Base-by-base conservation (phyloP, 2,329 filamentous ascomycete genomes). In the Trichoderma guizhouense region DNA sequence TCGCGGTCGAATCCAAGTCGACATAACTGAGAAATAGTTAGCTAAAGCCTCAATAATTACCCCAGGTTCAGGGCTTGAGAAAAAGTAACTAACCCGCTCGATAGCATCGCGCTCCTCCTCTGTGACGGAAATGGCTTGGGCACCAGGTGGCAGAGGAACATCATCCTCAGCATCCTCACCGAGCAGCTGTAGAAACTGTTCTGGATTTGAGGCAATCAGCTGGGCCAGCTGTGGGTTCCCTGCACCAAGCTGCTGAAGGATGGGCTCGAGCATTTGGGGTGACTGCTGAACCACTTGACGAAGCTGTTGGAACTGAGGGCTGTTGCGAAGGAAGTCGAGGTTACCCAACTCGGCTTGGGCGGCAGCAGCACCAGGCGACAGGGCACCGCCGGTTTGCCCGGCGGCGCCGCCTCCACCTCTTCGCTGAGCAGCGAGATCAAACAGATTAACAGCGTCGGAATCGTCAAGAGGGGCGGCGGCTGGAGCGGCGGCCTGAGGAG, bases 51-150 rank as follows among this genome's bases (percentile, higher is more conserved):
- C 9, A 12, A 34, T 11, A 18, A 24, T 12, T 5, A 30, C 18
- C 36, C 9, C 55, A 43, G n/a, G 11, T 53, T 21, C 5, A n/a
- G 36, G 9, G 51, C 12, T n/a, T 7, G 2, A 12, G 32, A 26
- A 12, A 43, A 58, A n/a, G 18, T 30, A 7, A 75, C 82, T 83
- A 88, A 96, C 93, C 81, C 96, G 89, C 85, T 99, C 96, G 77
- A 99, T 99, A 28, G 96, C 96, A 81, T 97, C 95, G 72, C 95
- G 91, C 86, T 99, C 96, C 81, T 98, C 96, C 81, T 97, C 93
- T 0, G 96, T 98, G 43, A 99, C 95, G 66, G 90, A 90, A 76
- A 99, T 97, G 61, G 93, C 89, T 82, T 97, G 93, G 11, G 94
- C 92, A 74, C 95, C 96, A 18, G 95, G 94, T 32, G 95, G 95